Conservation (phyloP, 2,329 filamentous ascomycete genomes). For the Lojkania enalia region DNA sequence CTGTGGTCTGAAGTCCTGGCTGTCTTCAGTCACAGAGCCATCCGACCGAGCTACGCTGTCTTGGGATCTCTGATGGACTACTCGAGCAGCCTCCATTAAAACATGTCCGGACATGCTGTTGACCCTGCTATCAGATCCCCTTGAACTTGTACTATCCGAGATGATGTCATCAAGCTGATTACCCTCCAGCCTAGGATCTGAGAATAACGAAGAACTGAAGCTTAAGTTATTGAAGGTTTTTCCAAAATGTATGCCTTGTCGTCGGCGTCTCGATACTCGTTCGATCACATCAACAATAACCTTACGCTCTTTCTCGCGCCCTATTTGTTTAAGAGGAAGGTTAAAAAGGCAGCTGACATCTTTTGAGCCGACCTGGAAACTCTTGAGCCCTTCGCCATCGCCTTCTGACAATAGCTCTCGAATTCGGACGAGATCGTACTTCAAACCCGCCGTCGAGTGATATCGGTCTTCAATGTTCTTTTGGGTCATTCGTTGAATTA, state of each 20-base stretch:
- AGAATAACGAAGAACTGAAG: constrained; percentile 58
- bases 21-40: constrained; percentile 27
- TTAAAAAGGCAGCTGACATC: constrained; percentile 94
- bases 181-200: constrained; percentile 54
- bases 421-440: constrained; percentile 75
- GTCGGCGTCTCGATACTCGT: constrained; percentile 70
- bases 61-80: constrained; percentile 32
- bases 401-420: constrained; percentile 75
- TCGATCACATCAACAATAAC: constrained; percentile 73
- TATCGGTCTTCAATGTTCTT: constrained; percentile 88
- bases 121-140: constrained; percentile 53
- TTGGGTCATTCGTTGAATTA: constrained; percentile 90
- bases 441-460: constrained; percentile 83
- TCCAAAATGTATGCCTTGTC: constrained; percentile 26
- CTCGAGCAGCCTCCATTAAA: constrained; percentile 30
- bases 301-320: constrained; percentile 71
- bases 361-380: constrained; percentile 76
- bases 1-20: constrained; percentile 24
- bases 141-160: constrained; percentile 57
- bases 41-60: constrained; percentile 33
- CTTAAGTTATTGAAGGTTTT: constrained; percentile 55
- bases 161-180: constrained; percentile 54
- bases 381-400: constrained; percentile 68
- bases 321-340: constrained; percentile 79
- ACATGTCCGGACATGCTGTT: constrained; percentile 38